Percentiles rank a stretch among this genome's conserved stretches.
Conservation (phyloP, 2,329 filamentous ascomycete genomes). For the Monilinia laxa region DNA sequence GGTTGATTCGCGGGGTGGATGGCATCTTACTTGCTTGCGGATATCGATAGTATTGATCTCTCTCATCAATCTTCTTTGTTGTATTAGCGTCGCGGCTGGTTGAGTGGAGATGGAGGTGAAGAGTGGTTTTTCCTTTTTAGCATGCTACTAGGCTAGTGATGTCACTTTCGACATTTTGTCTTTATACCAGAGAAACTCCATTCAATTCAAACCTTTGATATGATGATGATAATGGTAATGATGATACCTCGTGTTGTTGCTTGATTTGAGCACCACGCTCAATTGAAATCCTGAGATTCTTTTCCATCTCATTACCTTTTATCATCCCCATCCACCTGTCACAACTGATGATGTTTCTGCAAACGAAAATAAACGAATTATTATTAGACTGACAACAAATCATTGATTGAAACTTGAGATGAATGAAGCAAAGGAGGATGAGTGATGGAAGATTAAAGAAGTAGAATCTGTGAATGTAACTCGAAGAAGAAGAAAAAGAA, state of each 20-base stretch:
- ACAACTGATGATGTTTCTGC: too few species aligned
- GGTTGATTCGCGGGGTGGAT: background rate
- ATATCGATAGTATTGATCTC: background rate
- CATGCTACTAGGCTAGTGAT: background rate
- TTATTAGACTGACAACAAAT: too few species aligned
- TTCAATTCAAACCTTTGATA: background rate
- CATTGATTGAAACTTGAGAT: too few species aligned
- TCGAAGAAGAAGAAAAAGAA: too few species aligned
- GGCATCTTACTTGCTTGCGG: background rate
- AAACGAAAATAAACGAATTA: background rate
- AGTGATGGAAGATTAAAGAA: too few species aligned
- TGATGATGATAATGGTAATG: background rate
- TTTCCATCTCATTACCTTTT: too few species aligned
- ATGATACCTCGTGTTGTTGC: too few species aligned
- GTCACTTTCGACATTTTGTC: conserved; percentile 1
- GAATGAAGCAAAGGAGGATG: too few species aligned
- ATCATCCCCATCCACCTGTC: too few species aligned
- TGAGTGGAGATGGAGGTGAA: background rate
- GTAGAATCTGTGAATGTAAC: too few species aligned
- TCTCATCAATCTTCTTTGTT: background rate
- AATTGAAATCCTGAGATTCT: too few species aligned
- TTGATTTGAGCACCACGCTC: too few species aligned
- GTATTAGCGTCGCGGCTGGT: background rate
- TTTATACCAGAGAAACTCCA: background rate
- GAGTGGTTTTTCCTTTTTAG: background rate